phyloP scores from a whole-genome alignment of 176 grass and related monocot genomes.

The Poa pratensis region DNA sequence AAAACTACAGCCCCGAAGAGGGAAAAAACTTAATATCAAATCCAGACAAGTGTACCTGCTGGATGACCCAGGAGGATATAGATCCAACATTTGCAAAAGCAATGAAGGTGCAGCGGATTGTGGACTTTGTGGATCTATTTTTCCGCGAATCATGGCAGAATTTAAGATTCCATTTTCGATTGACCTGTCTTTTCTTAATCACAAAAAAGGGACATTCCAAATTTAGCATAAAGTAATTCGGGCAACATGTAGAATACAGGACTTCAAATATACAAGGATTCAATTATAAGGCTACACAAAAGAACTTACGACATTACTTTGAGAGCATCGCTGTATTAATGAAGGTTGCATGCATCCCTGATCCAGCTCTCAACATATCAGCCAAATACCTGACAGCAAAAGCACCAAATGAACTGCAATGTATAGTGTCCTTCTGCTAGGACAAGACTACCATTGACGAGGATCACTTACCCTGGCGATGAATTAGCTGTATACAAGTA shows the following conservation, averaged over 20 bases:
- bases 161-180: slow-evolving; percentile 58
- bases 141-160: slow-evolving; percentile 48
- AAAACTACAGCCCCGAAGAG: slow-evolving; percentile 25
- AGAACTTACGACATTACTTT: slow-evolving; percentile 69
- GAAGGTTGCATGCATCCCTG: slow-evolving; percentile 66
- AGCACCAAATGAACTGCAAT: not conserved
- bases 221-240: slow-evolving; percentile 25
- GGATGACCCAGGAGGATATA: slow-evolving; percentile 70
- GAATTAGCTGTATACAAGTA: slow-evolving; percentile 77
- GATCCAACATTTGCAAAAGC: slow-evolving; percentile 60
- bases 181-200: slow-evolving; percentile 93
- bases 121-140: slow-evolving; percentile 47
- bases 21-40: not conserved
- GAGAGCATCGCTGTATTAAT: slow-evolving; percentile 56
- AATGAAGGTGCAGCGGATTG: slow-evolving; percentile 50
- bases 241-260: not conserved
- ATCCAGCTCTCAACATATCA: slow-evolving; percentile 75
- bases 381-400: slow-evolving; percentile 61
- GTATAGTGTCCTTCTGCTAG: not conserved
- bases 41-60: slow-evolving; percentile 55
- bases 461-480: slow-evolving; percentile 69
- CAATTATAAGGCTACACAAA: slow-evolving; percentile 4
- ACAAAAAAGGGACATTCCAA: slow-evolving; percentile 58
- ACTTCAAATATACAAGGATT: slow-evolving; percentile 21
- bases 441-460: not conserved